These are phyloP conservation scores for Coemansia sp. DNA, from an alignment of 192 early-diverging fungal species.

Conservation along the genomic window DNA sequence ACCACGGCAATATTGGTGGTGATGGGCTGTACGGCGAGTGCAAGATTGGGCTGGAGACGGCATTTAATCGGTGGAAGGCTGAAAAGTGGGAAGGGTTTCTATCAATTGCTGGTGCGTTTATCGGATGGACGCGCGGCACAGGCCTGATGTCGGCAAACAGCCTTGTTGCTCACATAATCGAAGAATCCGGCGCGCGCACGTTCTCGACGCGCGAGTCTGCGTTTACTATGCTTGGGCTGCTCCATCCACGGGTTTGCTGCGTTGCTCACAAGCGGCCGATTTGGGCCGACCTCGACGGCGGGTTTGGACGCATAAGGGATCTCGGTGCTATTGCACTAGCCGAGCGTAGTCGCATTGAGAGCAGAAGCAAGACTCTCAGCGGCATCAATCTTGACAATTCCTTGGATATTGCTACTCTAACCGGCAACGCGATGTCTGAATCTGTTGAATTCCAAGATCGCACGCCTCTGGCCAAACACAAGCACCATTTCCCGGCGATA, in stretches of 20 bases:
- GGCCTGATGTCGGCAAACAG: constrained; percentile 90
- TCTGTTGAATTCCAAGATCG: not conserved
- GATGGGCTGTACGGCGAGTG: constrained; percentile 93
- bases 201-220: constrained; percentile 92
- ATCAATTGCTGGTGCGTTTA: constrained; percentile 83
- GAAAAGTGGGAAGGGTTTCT: constrained; percentile 87
- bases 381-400: not conserved
- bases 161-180: constrained; percentile 78
- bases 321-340: not conserved
- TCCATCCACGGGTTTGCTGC: constrained; percentile 76
- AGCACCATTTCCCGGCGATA: constrained; percentile 81
- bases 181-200: constrained; percentile 79
- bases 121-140: constrained; percentile 96
- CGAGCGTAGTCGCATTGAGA: constrained; percentile 3
- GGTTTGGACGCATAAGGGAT: constrained; percentile 66
- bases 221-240: constrained; percentile 84
- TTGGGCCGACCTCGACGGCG: constrained; percentile 87
- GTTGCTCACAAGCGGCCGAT: constrained; percentile 71
- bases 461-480: constrained; percentile 84
- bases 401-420: not conserved
- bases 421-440: constrained; percentile 22
- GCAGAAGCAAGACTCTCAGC: not conserved
- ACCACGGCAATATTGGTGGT: constrained; percentile 89
- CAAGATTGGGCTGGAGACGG: constrained; percentile 85
- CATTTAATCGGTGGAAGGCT: constrained; percentile 86